A percentile compares a stretch with the other conserved stretches of the same genome.
Conservation (phyloP, 2,329 filamentous ascomycete species). For the Alternaria incomplexa region DNA sequence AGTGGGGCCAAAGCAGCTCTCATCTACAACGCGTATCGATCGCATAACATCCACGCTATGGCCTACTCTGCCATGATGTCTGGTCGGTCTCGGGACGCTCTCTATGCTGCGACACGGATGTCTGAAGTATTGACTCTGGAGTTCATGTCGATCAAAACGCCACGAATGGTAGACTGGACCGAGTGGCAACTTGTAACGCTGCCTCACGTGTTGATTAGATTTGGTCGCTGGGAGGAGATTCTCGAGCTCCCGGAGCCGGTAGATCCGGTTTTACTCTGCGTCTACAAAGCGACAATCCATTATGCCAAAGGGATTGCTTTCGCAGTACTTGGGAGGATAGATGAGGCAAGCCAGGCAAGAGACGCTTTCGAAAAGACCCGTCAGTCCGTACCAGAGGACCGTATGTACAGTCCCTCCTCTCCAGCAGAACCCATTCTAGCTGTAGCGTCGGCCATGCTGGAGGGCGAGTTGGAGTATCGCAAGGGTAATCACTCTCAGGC, state of each 20-base stretch:
- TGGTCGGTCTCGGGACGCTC: neutral
- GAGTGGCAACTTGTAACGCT: constrained; percentile 10
- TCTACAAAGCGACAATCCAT: neutral
- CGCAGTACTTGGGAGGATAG: neutral
- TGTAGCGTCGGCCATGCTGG: constrained; percentile 2
- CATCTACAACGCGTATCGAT: constrained; percentile 7
- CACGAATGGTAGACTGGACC: constrained; percentile 8
- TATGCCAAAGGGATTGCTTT: constrained; percentile 3
- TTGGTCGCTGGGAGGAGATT: constrained; percentile 6
- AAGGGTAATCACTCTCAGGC: neutral
- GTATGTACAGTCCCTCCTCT: neutral
- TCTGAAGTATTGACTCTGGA: neutral
- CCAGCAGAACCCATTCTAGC: neutral
- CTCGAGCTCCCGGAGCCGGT: neutral
- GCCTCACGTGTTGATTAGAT: constrained; percentile 7
- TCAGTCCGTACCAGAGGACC: neutral
- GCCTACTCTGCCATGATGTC: constrained; percentile 7
- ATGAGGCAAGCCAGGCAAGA: neutral
- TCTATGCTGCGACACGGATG: neutral
- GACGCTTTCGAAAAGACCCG: neutral
- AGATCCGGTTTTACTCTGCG: neutral
- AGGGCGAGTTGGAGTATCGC: constrained; percentile 4
- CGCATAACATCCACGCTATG: constrained; percentile 8
- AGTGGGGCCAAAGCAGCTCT: neutral
- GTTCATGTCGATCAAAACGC: constrained; percentile 5